Evolutionary conservation across 495 filamentous ascomycete species (phyloP).

Genomic region (Sporormia fimetaria): DNA sequence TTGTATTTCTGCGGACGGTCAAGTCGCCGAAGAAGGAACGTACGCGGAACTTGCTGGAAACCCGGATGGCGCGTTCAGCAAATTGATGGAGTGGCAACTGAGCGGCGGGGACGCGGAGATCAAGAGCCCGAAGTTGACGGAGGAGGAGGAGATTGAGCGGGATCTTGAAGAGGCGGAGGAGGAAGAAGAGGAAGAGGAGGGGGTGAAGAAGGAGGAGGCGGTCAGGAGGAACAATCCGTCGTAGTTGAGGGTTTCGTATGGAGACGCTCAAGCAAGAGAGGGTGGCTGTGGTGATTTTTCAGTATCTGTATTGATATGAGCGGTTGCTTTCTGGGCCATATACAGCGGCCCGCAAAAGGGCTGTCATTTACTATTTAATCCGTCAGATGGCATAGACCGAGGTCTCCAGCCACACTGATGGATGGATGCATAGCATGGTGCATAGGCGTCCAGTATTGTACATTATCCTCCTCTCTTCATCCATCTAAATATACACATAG

Average conservation of each 20-base stretch:
- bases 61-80: conserved; percentile 70
- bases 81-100: conserved; percentile 99
- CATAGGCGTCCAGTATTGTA: no score
- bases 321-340: no score
- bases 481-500: no score
- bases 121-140: conserved; percentile 14
- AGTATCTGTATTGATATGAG: no score
- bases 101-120: conserved; percentile 44
- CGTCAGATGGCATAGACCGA: no score
- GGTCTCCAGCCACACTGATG: no score
- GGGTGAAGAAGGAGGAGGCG: conserved; percentile 11
- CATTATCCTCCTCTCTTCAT: not conserved
- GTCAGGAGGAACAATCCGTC: conserved; percentile 11
- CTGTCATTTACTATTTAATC: no score
- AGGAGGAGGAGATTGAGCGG: conserved; percentile 34
- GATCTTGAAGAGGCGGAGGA: conserved; percentile 24
- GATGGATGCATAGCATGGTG: no score
- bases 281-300: no score
- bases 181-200: conserved; percentile 20
- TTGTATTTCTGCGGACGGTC: conserved; percentile 70
- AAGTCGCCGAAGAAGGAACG: conserved; percentile 78
- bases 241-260: conserved; percentile 9
- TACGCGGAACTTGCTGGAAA: conserved; percentile 65
- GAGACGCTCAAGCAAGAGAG: not conserved
- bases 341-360: no score